These are phyloP conservation scores for Monoraphidium neglectum DNA, from an alignment of 139 green algal species.

Conservation along the genomic window DNA sequence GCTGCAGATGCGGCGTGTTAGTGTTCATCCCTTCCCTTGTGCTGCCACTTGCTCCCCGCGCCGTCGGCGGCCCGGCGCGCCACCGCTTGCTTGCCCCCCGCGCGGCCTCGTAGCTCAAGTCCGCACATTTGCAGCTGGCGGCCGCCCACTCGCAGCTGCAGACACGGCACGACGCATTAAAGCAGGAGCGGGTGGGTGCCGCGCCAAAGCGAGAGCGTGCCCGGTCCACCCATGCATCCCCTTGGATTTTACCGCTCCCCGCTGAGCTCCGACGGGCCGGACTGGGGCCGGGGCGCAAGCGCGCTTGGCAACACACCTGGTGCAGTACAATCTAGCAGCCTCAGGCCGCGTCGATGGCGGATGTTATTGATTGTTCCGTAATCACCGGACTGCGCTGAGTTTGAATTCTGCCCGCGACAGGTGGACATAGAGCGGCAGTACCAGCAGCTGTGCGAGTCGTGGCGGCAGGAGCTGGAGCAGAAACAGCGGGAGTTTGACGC, in stretches of 20 bases:
- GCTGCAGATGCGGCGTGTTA: background rate
- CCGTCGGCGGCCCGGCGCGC: background rate
- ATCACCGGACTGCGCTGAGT: too few species aligned
- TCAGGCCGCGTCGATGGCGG: background rate
- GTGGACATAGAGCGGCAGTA: conserved; percentile 54
- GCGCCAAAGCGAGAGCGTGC: background rate
- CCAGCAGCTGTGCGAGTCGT: conserved; percentile 61
- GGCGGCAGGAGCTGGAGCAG: conserved; percentile 56
- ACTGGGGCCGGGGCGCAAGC: too few species aligned
- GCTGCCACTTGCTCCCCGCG: background rate
- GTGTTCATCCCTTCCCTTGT: background rate
- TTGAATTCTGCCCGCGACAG: too few species aligned
- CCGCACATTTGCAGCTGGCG: conserved; percentile 37
- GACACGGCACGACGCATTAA: conserved; percentile 18
- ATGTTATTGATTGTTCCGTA: background rate
- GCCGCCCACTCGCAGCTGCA: conserved; percentile 43
- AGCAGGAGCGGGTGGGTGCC: conserved; percentile 52
- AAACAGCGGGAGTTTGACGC: conserved; percentile 61
- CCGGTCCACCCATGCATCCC: background rate
- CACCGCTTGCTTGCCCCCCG: background rate
- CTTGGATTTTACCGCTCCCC: too few species aligned
- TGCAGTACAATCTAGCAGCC: background rate
- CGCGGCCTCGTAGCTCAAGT: conserved; percentile 37
- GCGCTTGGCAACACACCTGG: background rate
- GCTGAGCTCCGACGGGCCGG: too few species aligned